A percentile compares a stretch with the other conserved stretches of the same genome.
phyloP scores from a whole-genome alignment of 768 basidiomycete genomes.

The Cyclocybe aegerita region DNA sequence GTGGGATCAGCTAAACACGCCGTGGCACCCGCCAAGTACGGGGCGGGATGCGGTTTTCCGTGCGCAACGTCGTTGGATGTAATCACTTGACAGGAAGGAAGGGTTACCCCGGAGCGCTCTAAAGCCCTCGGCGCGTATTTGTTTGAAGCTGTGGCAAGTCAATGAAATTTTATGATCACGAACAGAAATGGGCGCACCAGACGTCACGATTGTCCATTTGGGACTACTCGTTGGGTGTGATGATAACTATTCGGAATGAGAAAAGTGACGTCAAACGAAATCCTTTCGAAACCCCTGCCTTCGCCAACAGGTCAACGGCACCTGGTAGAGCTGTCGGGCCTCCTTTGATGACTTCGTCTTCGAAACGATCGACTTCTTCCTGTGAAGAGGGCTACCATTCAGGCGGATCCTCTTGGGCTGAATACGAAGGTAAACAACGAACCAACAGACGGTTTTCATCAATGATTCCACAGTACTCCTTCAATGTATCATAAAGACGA shows the following conservation, averaged over 20 bases:
- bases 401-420: no score
- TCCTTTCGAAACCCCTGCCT: slow-evolving; percentile 34
- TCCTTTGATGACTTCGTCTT: slow-evolving; percentile 67
- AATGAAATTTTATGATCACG: neutral
- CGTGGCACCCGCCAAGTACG: slow-evolving; percentile 78
- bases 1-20: slow-evolving; percentile 52
- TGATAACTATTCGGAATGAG: slow-evolving; percentile 23
- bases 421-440: slow-evolving; percentile 11
- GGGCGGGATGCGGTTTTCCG: slow-evolving; percentile 89
- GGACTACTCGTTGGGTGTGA: slow-evolving; percentile 22
- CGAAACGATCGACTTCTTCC: slow-evolving; percentile 76
- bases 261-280: neutral
- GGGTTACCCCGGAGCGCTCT: slow-evolving; percentile 55
- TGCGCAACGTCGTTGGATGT: slow-evolving; percentile 69
- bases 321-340: slow-evolving; percentile 70
- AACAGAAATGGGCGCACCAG: slow-evolving; percentile 41
- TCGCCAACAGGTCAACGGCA: slow-evolving; percentile 50
- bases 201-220: slow-evolving; percentile 86
- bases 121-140: slow-evolving; percentile 71
- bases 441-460: slow-evolving; percentile 61
- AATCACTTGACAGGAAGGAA: slow-evolving; percentile 60
- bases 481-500: slow-evolving; percentile 72
- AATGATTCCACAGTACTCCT: slow-evolving; percentile 61
- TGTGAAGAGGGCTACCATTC: slow-evolving; percentile 19
- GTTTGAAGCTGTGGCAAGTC: slow-evolving; percentile 56